A percentile compares a stretch with the other conserved stretches of the same genome.
Conservation (phyloP, 306 rosid species). For the Trichosanthes truncata region DNA sequence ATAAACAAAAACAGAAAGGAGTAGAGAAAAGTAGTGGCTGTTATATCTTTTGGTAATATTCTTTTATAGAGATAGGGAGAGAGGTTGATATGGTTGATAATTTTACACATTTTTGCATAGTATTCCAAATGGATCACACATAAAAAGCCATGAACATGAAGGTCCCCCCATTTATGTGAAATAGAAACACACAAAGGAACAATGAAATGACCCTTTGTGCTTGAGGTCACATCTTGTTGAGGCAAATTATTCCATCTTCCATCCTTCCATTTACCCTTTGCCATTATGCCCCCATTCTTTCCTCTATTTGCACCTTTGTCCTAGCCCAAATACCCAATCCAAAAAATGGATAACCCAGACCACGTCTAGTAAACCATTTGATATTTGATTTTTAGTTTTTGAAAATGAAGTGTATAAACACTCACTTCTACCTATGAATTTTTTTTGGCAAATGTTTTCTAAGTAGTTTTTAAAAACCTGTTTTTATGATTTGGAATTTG, state of each 20-base stretch:
- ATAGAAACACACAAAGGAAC: constrained; percentile 3
- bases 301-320: not conserved
- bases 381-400: no score
- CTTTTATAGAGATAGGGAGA: not conserved
- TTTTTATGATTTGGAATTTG: no score
- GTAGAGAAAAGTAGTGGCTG: not conserved
- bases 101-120: not conserved
- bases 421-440: no score
- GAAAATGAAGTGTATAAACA: no score
- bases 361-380: no score
- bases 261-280: not conserved
- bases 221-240: constrained; percentile 4
- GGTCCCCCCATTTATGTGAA: constrained; percentile 6
- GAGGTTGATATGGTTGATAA: not conserved
- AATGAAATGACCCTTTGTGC: constrained; percentile 13
- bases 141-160: not conserved
- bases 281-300: not conserved
- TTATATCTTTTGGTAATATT: not conserved
- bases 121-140: constrained; percentile 6
- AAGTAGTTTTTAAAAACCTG: no score
- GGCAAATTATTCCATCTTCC: constrained; percentile 1
- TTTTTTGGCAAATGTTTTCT: no score
- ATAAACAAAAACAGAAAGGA: not conserved
- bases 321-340: not conserved
- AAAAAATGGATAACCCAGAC: no score